These are phyloP conservation scores for Geotrichum carabidarum DNA, from an alignment of 1,139 yeast genomes.

Conservation along the genomic window DNA sequence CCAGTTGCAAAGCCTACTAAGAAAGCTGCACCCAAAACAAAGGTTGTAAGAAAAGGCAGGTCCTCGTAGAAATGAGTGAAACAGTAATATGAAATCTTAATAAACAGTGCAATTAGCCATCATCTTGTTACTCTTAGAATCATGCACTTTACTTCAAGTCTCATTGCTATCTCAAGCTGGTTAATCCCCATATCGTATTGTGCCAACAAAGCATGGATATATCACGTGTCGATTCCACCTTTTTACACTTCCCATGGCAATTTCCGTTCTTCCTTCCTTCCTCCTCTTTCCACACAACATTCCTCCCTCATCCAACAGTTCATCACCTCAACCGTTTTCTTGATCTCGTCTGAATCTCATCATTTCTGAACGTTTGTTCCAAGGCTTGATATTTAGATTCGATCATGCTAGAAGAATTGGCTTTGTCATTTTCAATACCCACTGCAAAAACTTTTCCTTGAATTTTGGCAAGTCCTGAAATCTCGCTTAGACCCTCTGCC, in stretches of 20 bases:
- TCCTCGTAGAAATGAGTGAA: background rate
- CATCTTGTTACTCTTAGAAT: no score
- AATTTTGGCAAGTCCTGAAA: background rate
- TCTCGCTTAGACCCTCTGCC: background rate
- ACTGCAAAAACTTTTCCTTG: background rate
- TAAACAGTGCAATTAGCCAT: no score
- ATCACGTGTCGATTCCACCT: no score
- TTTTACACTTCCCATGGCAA: background rate
- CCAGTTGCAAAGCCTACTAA: slow-evolving; percentile 16
- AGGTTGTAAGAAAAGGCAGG: slow-evolving; percentile 7
- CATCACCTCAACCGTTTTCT: no score
- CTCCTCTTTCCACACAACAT: slow-evolving; percentile 1
- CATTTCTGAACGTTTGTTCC: no score
- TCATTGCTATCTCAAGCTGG: no score
- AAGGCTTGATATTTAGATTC: background rate
- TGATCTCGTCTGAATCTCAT: no score
- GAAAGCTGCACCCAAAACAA: background rate
- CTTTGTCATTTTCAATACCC: background rate
- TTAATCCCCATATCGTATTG: no score
- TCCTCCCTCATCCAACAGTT: background rate
- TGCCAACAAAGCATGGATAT: no score
- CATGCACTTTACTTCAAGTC: no score
- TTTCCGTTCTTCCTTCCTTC: background rate
- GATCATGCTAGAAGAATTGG: slow-evolving; percentile 1
- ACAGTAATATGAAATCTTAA: no score